Conservation (phyloP, 371 early-diverging fungal species). For the Mucor lusitanicus region DNA sequence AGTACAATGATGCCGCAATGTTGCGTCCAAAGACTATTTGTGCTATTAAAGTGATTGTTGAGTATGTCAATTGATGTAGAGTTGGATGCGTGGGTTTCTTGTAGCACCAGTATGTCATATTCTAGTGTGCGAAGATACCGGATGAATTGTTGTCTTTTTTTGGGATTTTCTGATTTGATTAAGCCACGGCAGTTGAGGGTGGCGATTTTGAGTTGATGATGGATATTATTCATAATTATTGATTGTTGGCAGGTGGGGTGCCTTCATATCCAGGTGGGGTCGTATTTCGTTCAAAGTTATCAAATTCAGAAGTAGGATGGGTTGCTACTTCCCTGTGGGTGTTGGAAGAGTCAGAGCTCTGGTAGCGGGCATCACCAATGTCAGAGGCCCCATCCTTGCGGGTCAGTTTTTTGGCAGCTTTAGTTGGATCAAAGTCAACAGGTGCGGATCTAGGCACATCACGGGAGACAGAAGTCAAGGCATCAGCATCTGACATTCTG, state of each 20-base stretch:
- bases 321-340: too few relatives aligned
- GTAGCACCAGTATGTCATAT: neutral
- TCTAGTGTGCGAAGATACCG: neutral
- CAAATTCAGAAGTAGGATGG: neutral
- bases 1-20: constrained; percentile 5
- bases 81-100: constrained; percentile 13
- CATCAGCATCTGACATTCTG: too few relatives aligned
- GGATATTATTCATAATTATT: neutral
- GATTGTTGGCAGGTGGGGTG: neutral
- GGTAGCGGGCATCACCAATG: too few relatives aligned
- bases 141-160: constrained; percentile 2
- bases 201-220: neutral
- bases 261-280: neutral
- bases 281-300: neutral
- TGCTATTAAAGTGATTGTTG: neutral
- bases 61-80: neutral
- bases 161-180: neutral
- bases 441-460: too few relatives aligned
- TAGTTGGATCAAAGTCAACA: too few relatives aligned
- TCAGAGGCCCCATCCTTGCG: too few relatives aligned
- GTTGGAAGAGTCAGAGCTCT: too few relatives aligned
- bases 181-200: constrained; percentile 21
- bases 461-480: neutral
- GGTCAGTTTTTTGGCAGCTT: too few relatives aligned
- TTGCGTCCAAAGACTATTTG: neutral